Base-by-base conservation (phyloP, 2,329 filamentous ascomycete genomes). In the Ambrosiella xylebori region DNA sequence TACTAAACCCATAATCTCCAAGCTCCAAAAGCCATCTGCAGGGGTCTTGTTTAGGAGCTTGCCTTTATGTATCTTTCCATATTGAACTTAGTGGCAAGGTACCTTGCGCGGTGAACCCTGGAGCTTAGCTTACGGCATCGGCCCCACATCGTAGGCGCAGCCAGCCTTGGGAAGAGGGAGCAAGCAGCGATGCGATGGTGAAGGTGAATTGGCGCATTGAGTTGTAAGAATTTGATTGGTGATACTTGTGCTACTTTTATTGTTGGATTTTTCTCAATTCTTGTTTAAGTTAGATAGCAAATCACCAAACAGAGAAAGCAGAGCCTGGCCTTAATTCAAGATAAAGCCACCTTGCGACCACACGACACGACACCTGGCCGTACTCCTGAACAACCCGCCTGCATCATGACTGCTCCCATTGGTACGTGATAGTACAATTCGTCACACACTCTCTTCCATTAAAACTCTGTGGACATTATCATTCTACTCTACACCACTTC, bases 371-470 rank as follows among this genome's bases (percentile, higher is more conserved):
- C 19, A 27, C 19, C 19, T 27, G 19, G 3, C 19, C 19, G 3
- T 27, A 27, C 19, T 27, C 19, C 19, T 3, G 19, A 27, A 52
- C n/a, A 13, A 47, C 7, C 7, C 9, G n/a, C 7, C 44, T 3
- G 17, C 41, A 53, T 17, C 39, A 59, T 56, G 57, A 38, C 52
- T 36, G 57, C 56, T 36, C 56, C 56, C 56, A 59, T 55, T 55
- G 57, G 57, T 54, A 54, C 39, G 56, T 13, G 15, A 15, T 13
- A 54, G 36, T 54, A n/a, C 39, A 39, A 19, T 15, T 19, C 13
- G 3, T 38, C 53, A 41, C 12, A 19, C 17, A 55, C 8, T 27
- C 19, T 35, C 17, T 52, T 35, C 45, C 49, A 51, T 12, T 13
- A 47, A 12, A 17, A 44, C 38, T 19, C 37, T 47, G 41, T 40